phyloP scores from a whole-genome alignment of 2,329 filamentous ascomycete species.

The Xylariaceae sp. region DNA sequence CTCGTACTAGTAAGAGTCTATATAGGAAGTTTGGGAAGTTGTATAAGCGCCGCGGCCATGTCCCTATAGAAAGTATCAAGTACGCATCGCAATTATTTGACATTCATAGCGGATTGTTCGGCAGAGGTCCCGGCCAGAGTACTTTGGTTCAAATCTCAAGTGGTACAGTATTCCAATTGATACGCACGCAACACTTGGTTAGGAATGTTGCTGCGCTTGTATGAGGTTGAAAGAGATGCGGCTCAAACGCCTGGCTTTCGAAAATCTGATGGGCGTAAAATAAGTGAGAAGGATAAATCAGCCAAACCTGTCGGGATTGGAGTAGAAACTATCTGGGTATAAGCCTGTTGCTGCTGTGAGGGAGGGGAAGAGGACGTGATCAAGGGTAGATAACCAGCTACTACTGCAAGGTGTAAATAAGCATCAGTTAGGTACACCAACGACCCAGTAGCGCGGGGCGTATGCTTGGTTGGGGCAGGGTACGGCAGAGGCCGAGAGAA shows the following conservation, averaged over 20 bases:
- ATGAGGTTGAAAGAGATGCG: not conserved
- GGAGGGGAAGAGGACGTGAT: too few species aligned
- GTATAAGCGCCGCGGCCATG: constrained; percentile 5
- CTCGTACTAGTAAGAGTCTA: not conserved
- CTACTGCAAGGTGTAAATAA: too few species aligned
- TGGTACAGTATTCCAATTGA: not conserved
- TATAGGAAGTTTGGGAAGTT: not conserved
- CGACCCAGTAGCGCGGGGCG: too few species aligned
- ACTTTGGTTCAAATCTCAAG: not conserved
- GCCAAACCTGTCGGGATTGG: not conserved
- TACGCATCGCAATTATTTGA: constrained; percentile 12
- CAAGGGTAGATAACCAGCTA: too few species aligned
- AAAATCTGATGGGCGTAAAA: not conserved
- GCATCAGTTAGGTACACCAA: too few species aligned
- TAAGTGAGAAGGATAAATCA: constrained; percentile 3
- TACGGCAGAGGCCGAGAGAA: too few species aligned
- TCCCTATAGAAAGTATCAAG: constrained; percentile 9
- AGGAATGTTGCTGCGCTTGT: not conserved
- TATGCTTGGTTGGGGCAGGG: too few species aligned
- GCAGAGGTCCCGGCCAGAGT: constrained; percentile 6
- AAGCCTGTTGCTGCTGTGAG: constrained; percentile 7
- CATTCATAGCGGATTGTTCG: constrained; percentile 19
- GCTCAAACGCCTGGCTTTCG: not conserved
- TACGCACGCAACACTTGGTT: not conserved
- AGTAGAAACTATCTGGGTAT: too few species aligned